Conservation (phyloP, 2,329 filamentous ascomycete species). For the Scedosporium aurantiacum region DNA sequence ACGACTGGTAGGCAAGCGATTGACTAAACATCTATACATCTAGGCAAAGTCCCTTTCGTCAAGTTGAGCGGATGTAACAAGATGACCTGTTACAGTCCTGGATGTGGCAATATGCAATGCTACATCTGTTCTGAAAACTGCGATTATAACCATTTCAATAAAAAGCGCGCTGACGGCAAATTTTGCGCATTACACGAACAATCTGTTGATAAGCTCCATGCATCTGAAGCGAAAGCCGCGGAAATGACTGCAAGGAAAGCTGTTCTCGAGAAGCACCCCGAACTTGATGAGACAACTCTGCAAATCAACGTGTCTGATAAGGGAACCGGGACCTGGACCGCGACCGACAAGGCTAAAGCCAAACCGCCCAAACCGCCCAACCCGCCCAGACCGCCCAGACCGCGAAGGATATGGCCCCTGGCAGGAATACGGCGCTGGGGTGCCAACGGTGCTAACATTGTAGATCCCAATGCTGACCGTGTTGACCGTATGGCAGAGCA, state of each 20-base stretch:
- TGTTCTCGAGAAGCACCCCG: conserved; percentile 47
- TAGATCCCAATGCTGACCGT: too few species aligned
- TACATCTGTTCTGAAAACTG: conserved; percentile 62
- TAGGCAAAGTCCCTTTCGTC: conserved; percentile 55
- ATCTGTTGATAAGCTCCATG: neutral
- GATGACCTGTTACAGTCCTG: conserved; percentile 55
- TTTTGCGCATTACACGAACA: conserved; percentile 61
- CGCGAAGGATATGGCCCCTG: too few species aligned
- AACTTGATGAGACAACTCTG: conserved; percentile 45
- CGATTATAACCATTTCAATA: conserved; percentile 61
- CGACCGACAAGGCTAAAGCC: too few species aligned
- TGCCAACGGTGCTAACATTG: too few species aligned
- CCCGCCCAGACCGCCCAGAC: too few species aligned
- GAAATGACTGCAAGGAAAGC: neutral
- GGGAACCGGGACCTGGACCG: conserved; percentile 18
- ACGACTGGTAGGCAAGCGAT: neutral
- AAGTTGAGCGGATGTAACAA: conserved; percentile 77
- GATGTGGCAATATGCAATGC: conserved; percentile 44
- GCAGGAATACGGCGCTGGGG: too few species aligned
- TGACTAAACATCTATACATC: conserved; percentile 24
- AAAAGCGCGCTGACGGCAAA: conserved; percentile 33
- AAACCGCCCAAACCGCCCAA: too few species aligned
- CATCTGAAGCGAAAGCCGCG: neutral
- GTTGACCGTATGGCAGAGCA: too few species aligned
- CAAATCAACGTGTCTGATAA: conserved; percentile 47